A percentile compares a stretch with the other conserved stretches of the same genome.
These are phyloP conservation scores for Phaeodactylum tricornutum DNA, from an alignment of 108 stramenopile species.

Conservation along the genomic window DNA sequence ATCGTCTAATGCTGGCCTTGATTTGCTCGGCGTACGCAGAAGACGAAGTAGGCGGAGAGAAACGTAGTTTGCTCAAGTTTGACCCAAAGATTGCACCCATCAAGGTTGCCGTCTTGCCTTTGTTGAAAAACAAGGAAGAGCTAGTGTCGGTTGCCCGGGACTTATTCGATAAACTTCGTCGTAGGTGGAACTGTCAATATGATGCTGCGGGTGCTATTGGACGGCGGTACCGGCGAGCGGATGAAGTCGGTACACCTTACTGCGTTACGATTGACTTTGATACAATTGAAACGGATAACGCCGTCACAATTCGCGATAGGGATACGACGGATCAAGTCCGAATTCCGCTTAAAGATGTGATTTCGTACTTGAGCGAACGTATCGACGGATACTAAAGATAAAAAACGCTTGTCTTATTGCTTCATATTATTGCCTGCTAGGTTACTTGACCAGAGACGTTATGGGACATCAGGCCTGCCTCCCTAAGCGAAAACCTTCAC, in stretches of 20 bases:
- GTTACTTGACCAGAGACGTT: too few species aligned
- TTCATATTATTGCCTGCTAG: too few species aligned
- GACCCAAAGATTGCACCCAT: slow-evolving; percentile 90
- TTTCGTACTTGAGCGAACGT: slow-evolving; percentile 64
- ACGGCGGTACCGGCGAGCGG: slow-evolving; percentile 82
- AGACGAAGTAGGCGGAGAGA: slow-evolving; percentile 86
- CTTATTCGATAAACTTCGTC: slow-evolving; percentile 61
- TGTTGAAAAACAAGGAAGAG: slow-evolving; percentile 91
- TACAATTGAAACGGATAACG: slow-evolving; percentile 83
- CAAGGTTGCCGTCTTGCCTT: slow-evolving; percentile 89
- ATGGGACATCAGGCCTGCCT: too few species aligned
- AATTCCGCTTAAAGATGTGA: slow-evolving; percentile 80
- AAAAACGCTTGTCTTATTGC: too few species aligned
- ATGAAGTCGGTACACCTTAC: slow-evolving; percentile 94
- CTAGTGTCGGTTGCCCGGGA: slow-evolving; percentile 66
- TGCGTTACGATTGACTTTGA: slow-evolving; percentile 98
- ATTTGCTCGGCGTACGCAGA: slow-evolving; percentile 90
- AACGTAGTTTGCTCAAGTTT: slow-evolving; percentile 84
- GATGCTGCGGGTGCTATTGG: slow-evolving; percentile 92
- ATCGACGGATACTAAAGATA: slow-evolving; percentile 68
- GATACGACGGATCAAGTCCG: slow-evolving; percentile 93
- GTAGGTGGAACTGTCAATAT: slow-evolving; percentile 75
- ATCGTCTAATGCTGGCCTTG: slow-evolving; percentile 85
- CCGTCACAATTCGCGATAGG: slow-evolving; percentile 90
- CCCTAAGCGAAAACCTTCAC: too few species aligned